Base-by-base conservation (phyloP, 2,329 filamentous ascomycete species). In the Bisporella sp. region DNA sequence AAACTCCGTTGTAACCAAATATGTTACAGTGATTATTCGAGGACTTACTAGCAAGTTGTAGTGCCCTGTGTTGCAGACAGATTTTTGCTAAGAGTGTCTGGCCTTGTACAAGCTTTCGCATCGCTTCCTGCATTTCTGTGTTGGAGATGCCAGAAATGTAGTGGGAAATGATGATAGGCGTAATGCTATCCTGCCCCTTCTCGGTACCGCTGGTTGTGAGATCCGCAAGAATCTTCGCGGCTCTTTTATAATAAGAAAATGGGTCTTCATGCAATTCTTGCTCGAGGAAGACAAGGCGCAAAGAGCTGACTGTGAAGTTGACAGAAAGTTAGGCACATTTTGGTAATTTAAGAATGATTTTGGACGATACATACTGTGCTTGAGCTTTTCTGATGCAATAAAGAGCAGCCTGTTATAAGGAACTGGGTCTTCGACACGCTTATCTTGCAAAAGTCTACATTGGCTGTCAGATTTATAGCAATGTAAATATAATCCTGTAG, bases 121-220 rank as follows among this genome's bases (percentile, higher is more conserved):
- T 63, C 12, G 66, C 59, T 6, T 68, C 64, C n/a, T 74, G 73
- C 33, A 80, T 68, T 1, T 71, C 63, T 43, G 68, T 63, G 42
- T 73, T 68, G 37, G 66, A 62, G 45, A 84, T 77, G 9, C 82
- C 82, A 2, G 67, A 59, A 31, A 80, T 68, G 54, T 83, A 84
- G 37, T 71, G 71, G 9, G 57, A 51, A 13, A 73, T 58, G 1
- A 75, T 55, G 4, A 66, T 51, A 29, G 59, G 51, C 31, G 65
- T 55, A 29, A 65, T 31, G 49, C 55, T 35, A 31, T 62, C 57
- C 7, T 37, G 46, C 21, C 55, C 63, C 6, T 64, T 64, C 35
- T 37, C 8, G 8, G n/a, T n/a, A 2, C 35, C 35, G 35, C 35
- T 8, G 8, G 8, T n/a, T n/a, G 8, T 37, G 1, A 73, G 58